Evolutionary conservation across 129 eudicot species (phyloP), one percentile per base, ranked within the genome.

Genomic region (Solidago caesia): DNA sequence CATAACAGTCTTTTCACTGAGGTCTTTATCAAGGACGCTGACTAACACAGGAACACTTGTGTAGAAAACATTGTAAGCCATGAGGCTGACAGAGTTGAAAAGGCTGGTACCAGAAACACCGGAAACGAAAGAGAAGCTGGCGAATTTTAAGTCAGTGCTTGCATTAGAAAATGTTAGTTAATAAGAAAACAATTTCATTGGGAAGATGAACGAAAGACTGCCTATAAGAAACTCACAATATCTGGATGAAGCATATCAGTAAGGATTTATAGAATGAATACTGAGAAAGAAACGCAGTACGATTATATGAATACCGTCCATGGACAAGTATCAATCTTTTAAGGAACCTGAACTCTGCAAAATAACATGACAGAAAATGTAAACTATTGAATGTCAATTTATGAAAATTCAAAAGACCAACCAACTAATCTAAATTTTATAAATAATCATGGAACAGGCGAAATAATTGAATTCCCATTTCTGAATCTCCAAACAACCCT

Each of bases 21-120:
- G 96, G 85, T 94, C 97, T 86, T 94, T 94, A 85, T 94, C 98
- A 67, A 94, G 96, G 53, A 94, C 91, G 84, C 96, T 94, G 70
- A 87, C 97, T 60, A 94, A 72, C 74, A 90, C 98, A 67, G 98
- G 98, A 74, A 94, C 73, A 80, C 98, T 94, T 11, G 98, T 90
- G 81, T 94, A 94, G 86, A 94, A 90, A 44, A 90, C 97, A 85
- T 94, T 94, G 75, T 94, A 94, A 56, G 96, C 97, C 98, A 94
- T 90, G 88, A 94, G 87, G 79, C 98, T 94, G 73, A 94, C 97
- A 73, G 98, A 90, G 76, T 94, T 94, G 89, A 94, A 94, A 75
- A 94, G 98, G 81, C 98, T 94, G 79, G 97, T 90, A 27, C 98
- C 98, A 21, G 98, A 90, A 44, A 94, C 89, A 49, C 98, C 98